Base-by-base conservation (phyloP, 345 rosid genomes). In the Psidium friedrichsthalianum region DNA sequence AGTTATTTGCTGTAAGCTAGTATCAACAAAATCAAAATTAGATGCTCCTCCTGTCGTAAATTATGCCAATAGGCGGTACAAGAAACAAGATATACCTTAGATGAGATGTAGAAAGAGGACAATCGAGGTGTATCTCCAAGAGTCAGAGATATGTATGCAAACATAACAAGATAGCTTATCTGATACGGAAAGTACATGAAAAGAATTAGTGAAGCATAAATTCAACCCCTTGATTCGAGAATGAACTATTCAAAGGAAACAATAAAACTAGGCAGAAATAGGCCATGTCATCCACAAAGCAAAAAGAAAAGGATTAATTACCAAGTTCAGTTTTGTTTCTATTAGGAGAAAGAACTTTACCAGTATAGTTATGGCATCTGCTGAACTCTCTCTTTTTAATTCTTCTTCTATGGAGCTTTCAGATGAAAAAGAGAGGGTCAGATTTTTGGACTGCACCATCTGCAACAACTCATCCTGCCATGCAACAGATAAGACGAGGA, bases 111-210 rank as follows among this genome's bases (percentile, higher is more conserved):
- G 89, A 96, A 95, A 32, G 94, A 91, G 82, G 94, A 89, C 78
- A 93, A 83, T 74, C 86, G 95, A 86, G 94, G 98, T 69, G 98
- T 85, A 85, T 93, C 95, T 47, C 99, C 99, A 82, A 97, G 89
- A 80, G 98, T 90, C 86, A 97, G 95, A 85, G 99, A 95, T 86
- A 97, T 96, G 90, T 97, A 97, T 59, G 95, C 98, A 91, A 97
- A 97, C 99, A 97, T 97, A 89, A 97, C 99, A 86, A 97, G 94
- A 91, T 97, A 97, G 92, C 99, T 95, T 90, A 97, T 95, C 99
- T 97, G 96, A 87, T 89, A 89, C 55, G 81, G 83, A 86, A 10
- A 74, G 29, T 74, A 56, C 12, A 54, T 10, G 44, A 25, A 49
- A 47, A 40, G 53, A 56, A 88, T 74, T 11, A 74, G 82, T 59